Conservation (phyloP, 2,329 filamentous ascomycete genomes). For the Ciborinia camelliae region DNA sequence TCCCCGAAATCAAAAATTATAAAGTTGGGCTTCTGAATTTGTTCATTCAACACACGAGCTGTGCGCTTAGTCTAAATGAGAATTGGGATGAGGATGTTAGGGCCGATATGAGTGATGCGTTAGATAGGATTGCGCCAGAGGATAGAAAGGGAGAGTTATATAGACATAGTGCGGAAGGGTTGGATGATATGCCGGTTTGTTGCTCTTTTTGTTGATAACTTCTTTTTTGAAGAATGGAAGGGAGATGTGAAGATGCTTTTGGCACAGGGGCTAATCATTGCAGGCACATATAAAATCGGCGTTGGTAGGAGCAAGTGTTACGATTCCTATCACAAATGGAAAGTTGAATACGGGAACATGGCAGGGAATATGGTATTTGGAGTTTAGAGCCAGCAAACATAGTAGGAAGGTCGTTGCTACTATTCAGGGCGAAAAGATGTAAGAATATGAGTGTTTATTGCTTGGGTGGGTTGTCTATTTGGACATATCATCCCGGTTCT, state of each 20-base stretch:
- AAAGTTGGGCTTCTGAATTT: constrained; percentile 83
- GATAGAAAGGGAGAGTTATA: constrained; percentile 76
- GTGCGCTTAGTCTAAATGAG: constrained; percentile 88
- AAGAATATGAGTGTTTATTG: constrained; percentile 5
- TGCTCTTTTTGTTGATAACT: background rate
- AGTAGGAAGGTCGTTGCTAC: constrained; percentile 82
- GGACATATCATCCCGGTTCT: background rate
- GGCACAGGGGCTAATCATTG: background rate
- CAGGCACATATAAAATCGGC: constrained; percentile 91
- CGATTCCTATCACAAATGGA: constrained; percentile 86
- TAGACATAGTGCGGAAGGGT: constrained; percentile 80
- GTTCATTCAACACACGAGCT: constrained; percentile 94
- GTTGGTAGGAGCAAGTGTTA: constrained; percentile 82
- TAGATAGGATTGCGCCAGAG: constrained; percentile 85
- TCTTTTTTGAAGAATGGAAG: background rate
- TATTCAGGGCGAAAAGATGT: constrained; percentile 78
- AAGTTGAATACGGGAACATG: constrained; percentile 68
- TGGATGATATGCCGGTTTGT: constrained; percentile 87
- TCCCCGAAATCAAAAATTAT: constrained; percentile 80
- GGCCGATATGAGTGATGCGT: constrained; percentile 81
- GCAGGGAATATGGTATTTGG: constrained; percentile 92
- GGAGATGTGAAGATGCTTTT: background rate
- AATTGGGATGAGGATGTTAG: constrained; percentile 86
- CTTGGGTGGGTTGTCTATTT: background rate
- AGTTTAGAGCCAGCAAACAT: constrained; percentile 78